Evolutionary conservation across 2,329 filamentous ascomycete species (phyloP).

Genomic region (Fusarium longipes): DNA sequence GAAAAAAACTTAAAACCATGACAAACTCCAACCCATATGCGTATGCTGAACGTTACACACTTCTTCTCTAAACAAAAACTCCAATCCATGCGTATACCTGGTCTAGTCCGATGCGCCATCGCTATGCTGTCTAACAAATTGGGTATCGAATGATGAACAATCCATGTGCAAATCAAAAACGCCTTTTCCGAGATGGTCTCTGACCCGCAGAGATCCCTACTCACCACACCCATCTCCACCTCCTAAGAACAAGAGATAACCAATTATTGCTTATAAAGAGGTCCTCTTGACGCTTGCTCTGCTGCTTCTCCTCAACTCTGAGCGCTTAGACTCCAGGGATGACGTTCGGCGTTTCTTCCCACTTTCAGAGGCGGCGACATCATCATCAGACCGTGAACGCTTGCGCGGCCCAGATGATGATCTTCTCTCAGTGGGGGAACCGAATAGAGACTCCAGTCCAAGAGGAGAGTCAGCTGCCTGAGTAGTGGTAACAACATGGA

Average conservation of each 20-base stretch:
- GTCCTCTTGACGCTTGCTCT: slow-evolving; percentile 10
- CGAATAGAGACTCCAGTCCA: neutral
- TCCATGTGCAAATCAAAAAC: neutral
- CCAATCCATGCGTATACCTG: neutral
- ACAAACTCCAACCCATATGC: neutral
- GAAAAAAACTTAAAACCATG: neutral
- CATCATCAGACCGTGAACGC: neutral
- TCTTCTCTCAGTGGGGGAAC: neutral
- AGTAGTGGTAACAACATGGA: neutral
- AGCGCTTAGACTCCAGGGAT: slow-evolving; percentile 1
- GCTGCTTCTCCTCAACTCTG: slow-evolving; percentile 19
- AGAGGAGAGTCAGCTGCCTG: neutral
- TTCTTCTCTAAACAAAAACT: slow-evolving; percentile 6
- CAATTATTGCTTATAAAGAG: neutral
- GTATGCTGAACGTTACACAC: slow-evolving; percentile 9
- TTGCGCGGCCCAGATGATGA: neutral
- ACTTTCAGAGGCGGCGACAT: too few species aligned
- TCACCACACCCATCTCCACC: neutral
- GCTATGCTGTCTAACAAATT: slow-evolving; percentile 10
- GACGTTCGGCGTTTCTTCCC: neutral
- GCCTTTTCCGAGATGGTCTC: slow-evolving; percentile 8
- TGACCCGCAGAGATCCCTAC: slow-evolving; percentile 25
- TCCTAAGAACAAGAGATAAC: neutral
- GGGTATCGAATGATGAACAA: slow-evolving; percentile 16
- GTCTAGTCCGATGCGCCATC: slow-evolving; percentile 20